Percentiles rank a stretch among this genome's conserved stretches.
Evolutionary conservation across 2,329 filamentous ascomycete species (phyloP).

Genomic region (Nakataea oryzae): DNA sequence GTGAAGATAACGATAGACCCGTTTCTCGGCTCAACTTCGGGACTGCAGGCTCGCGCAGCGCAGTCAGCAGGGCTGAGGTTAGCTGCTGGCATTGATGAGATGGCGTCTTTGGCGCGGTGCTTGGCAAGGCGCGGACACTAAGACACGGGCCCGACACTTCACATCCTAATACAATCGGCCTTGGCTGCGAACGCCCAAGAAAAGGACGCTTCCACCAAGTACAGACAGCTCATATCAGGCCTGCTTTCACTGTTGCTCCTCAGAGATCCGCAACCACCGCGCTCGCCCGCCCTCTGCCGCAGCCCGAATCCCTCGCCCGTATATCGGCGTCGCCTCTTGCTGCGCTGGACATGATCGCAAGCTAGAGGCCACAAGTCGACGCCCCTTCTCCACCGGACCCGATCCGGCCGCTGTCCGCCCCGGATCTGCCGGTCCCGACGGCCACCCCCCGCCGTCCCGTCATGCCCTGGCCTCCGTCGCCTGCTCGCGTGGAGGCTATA

Average conservation of each 20-base stretch:
- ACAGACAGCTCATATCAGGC: background rate
- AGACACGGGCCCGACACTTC: background rate
- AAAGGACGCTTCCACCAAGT: background rate
- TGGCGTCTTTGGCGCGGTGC: background rate
- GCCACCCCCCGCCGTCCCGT: background rate
- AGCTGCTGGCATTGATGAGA: background rate
- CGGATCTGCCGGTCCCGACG: background rate
- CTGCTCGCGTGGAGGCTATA: background rate
- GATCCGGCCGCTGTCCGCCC: background rate
- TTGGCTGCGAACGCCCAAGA: background rate
- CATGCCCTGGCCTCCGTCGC: conserved; percentile 1
- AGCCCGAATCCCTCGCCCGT: background rate
- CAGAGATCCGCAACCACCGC: background rate
- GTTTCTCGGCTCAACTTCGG: background rate
- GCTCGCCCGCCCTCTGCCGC: too few relatives aligned
- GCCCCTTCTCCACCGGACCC: background rate
- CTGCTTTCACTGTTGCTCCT: background rate
- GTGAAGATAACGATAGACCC: too few relatives aligned
- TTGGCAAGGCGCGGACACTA: background rate
- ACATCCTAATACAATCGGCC: background rate
- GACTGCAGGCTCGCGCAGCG: background rate
- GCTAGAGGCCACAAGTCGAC: background rate
- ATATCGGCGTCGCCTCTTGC: background rate
- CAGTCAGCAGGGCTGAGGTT: background rate
- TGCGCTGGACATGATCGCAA: background rate